Evolutionary conservation across 306 rosid species (phyloP), one percentile per base, ranked within the genome.

Genomic region (Citrullus amarus): DNA sequence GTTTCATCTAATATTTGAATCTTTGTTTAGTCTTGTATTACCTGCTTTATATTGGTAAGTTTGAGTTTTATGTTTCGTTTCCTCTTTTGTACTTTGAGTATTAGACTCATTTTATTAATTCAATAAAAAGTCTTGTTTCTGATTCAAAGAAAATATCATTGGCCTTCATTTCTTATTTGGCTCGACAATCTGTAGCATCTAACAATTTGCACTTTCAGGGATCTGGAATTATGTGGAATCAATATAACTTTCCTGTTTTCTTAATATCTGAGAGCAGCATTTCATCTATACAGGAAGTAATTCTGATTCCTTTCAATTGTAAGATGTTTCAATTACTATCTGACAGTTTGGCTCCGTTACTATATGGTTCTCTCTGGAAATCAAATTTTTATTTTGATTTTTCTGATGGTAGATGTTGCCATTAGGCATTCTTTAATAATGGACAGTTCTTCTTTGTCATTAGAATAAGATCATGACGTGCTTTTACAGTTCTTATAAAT

Each of bases 181-280:
- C 66, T 69, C 79, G 58, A 68, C 41, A 79, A 65, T 50, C 41
- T 60, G 38, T 67, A 39, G 82, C 41, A 69, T 79, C 34, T 48
- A 57, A 69, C 67, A 36, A 77, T 80, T 71, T 69, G 68, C 60
- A 39, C 81, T 73, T 85, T 78, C 92, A 93, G 98, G 98, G 98
- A 73, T 90, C 97, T 81, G 91, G 96, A 84, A 83, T 93, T 68
- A 90, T 93, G 95, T 86, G 92, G 98, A 88, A 88, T 13, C 44
- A 61, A 4, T 90, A 91, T 80, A 68, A 56, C 82, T 93, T 91
- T 86, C 98, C 98, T 43, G 91, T 88, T 76, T 93, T 93, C 83
- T 81, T 93, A 72, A 88, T 91, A 76, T 83, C 97, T 16, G 88
- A 87, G 54, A 87, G 84, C 83, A 79, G 92, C 86, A 80, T 90